phyloP scores from a whole-genome alignment of 352 stramenopile species.

The Pythium dissimile region DNA sequence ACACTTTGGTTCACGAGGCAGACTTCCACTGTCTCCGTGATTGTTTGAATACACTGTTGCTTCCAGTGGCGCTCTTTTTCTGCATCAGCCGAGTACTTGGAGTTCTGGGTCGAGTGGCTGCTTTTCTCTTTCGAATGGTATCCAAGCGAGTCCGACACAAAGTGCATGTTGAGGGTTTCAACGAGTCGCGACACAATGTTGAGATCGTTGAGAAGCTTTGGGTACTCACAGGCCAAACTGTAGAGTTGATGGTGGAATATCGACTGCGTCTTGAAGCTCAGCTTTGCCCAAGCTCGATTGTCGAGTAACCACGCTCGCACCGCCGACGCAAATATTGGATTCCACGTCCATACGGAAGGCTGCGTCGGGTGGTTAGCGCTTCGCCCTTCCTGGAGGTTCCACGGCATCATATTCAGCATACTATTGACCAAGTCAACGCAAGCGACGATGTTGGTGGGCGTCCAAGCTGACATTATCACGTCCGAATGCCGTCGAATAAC shows the following conservation, averaged over 20 bases:
- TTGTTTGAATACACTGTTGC: constrained; percentile 68
- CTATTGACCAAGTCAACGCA: constrained; percentile 67
- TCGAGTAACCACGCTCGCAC: constrained; percentile 67
- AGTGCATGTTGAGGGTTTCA: constrained; percentile 62
- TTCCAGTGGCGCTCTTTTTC: constrained; percentile 70
- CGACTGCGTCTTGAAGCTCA: constrained; percentile 73
- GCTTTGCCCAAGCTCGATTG: constrained; percentile 57
- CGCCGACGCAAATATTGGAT: constrained; percentile 67
- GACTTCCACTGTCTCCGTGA: constrained; percentile 74
- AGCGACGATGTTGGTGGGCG: constrained; percentile 53
- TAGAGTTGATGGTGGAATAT: constrained; percentile 83
- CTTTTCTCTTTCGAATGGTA: neutral
- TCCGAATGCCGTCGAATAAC: constrained; percentile 47
- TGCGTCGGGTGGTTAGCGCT: constrained; percentile 53
- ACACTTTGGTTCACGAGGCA: constrained; percentile 78
- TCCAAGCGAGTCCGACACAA: constrained; percentile 15
- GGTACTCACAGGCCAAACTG: constrained; percentile 60
- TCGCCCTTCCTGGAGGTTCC: constrained; percentile 2
- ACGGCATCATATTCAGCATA: constrained; percentile 47
- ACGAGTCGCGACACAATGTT: constrained; percentile 55
- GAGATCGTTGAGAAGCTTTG: constrained; percentile 63
- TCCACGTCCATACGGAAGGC: constrained; percentile 63
- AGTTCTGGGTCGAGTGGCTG: constrained; percentile 28
- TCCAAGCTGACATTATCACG: constrained; percentile 48
- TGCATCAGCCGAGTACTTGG: constrained; percentile 21